phyloP scores from a whole-genome alignment of 352 stramenopile genomes.

The Bremia lactucae region DNA sequence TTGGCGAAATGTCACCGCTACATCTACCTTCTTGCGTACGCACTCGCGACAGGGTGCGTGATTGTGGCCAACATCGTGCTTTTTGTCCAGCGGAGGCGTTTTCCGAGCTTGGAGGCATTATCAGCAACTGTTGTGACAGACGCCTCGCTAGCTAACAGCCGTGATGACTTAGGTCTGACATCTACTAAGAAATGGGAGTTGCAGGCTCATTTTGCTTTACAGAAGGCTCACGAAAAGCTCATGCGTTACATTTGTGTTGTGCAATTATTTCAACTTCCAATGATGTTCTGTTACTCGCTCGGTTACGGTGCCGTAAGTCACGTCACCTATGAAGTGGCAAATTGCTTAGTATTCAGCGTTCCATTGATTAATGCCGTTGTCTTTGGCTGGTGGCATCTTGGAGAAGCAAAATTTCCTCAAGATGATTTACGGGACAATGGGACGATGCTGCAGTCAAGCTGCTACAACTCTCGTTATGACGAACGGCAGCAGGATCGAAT shows the following conservation, averaged over 20 bases:
- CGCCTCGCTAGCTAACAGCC: slow-evolving; percentile 11
- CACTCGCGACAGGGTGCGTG: slow-evolving; percentile 23
- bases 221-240: slow-evolving; percentile 30
- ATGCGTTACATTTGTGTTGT: slow-evolving; percentile 41
- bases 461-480: slow-evolving; percentile 17
- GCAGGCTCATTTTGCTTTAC: slow-evolving; percentile 16
- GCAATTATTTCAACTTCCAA: slow-evolving; percentile 34
- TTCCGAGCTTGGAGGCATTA: slow-evolving; percentile 7
- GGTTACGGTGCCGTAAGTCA: slow-evolving; percentile 15
- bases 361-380: slow-evolving; percentile 46
- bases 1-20: slow-evolving; percentile 18
- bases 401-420: slow-evolving; percentile 13
- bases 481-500: slow-evolving; percentile 23
- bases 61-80: slow-evolving; percentile 25
- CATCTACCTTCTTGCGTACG: slow-evolving; percentile 22
- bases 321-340: slow-evolving; percentile 23
- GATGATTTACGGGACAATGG: slow-evolving; percentile 15
- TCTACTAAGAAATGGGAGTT: slow-evolving; percentile 25
- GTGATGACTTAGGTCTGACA: slow-evolving; percentile 3
- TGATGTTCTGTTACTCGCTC: slow-evolving; percentile 33
- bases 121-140: slow-evolving; percentile 7
- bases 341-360: slow-evolving; percentile 33
- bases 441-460: slow-evolving; percentile 23
- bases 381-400: slow-evolving; percentile 28
- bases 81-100: slow-evolving; percentile 11